Base-by-base conservation (phyloP, 306 rosid species). In the Acmispon strigosus region DNA sequence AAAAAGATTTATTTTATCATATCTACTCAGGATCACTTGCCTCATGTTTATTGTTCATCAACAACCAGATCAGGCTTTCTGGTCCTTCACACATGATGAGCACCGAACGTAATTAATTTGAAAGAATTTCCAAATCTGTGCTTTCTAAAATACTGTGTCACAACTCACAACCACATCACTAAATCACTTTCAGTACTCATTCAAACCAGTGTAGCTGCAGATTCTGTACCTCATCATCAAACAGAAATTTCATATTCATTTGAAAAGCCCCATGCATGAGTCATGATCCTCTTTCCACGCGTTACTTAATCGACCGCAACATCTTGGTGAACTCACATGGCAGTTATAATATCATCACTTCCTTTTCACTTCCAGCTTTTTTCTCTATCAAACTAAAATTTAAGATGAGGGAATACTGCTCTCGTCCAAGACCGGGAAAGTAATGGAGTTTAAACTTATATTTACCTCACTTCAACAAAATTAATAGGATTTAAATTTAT, bases 201-300 rank as follows among this genome's bases (percentile, higher is more conserved):
- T 52, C 52, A 34, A 68, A 39, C 16, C 52, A 10, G 19, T 2
- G 36, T 29, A 1, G 27, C 47, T 49, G 63, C 63, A 68, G 39
- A 68, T 68, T 68, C 62, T 52, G 51, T 10, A 27, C 32, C 32
- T 27, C 32, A 27, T 11, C 11, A 17, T 19, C 61, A 18, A 8
- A 9, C 6, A 6, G 6, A 47, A 47, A 57, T 16, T 16, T 45
- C 51, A 18, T 18, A 32, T 72, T 59, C 34, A 59, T 47, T 12
- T 50, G 19, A 16, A 62, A 51, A 41, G 22, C 10, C 0, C 12
- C 56, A 47, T 32, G 12, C 8, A 52, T 14, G 49, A 63, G 29
- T 39, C 65, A 9, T 18, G 65, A 42, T 15, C 16, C 24, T 54
- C 73, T 65, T 55, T 75, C 59, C 67, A 75, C 79, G 60, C 49